These are phyloP conservation scores for Pistacia vera DNA, from an alignment of 345 rosid genomes.

Conservation along the genomic window DNA sequence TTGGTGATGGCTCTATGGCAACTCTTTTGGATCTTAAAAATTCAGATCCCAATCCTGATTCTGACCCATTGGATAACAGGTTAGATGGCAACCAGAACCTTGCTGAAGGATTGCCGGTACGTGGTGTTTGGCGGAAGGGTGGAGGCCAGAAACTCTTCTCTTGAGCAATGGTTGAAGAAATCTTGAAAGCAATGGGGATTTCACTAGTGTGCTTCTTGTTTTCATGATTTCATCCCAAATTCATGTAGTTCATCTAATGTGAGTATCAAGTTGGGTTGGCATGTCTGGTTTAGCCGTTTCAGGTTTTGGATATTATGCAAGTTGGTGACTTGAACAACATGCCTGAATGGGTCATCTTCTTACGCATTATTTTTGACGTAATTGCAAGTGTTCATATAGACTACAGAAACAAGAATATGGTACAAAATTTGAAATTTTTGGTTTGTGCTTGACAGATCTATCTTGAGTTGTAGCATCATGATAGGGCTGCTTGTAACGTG, in stretches of 20 bases:
- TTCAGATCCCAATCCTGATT: slow-evolving; percentile 46
- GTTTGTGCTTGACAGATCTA: neutral
- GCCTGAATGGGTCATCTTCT: neutral
- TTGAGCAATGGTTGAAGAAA: slow-evolving; percentile 15
- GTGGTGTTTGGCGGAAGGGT: slow-evolving; percentile 77
- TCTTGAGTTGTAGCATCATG: neutral
- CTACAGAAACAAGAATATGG: slow-evolving; percentile 4
- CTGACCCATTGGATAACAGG: slow-evolving; percentile 26
- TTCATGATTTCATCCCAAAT: neutral
- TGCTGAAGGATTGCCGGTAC: slow-evolving; percentile 44
- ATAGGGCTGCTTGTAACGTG: neutral
- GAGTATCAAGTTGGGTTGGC: slow-evolving; percentile 5
- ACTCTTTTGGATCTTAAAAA: slow-evolving; percentile 52
- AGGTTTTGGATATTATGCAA: neutral
- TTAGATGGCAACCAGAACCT: slow-evolving; percentile 33
- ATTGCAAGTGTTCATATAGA: slow-evolving; percentile 9
- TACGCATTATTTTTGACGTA: neutral
- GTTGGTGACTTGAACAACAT: neutral
- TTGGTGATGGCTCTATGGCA: slow-evolving; percentile 80
- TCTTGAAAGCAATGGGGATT: neutral
- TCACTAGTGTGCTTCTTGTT: neutral
- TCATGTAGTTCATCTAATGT: neutral
- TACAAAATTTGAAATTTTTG: neutral
- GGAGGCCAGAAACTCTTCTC: slow-evolving; percentile 65
- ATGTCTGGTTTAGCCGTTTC: neutral